Conservation (phyloP, 345 rosid species). For the Syzygium aromaticum region DNA sequence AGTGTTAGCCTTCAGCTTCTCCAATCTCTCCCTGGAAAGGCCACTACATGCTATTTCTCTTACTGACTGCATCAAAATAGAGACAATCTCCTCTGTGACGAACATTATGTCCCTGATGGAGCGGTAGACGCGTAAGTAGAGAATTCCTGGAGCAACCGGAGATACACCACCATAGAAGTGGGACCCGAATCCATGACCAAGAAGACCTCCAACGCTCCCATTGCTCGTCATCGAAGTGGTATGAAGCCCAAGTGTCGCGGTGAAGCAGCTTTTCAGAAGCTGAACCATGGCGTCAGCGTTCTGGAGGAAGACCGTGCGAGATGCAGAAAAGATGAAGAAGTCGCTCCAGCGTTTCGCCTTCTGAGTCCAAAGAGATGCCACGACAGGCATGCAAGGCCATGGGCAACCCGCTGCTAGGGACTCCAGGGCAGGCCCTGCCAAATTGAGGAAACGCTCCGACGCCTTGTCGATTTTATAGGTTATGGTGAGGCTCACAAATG, state of each 20-base stretch:
- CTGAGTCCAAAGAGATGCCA: slow-evolving; percentile 91
- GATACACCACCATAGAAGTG: slow-evolving; percentile 79
- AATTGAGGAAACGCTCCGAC: slow-evolving; percentile 72
- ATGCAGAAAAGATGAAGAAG: slow-evolving; percentile 90
- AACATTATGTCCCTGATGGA: slow-evolving; percentile 64
- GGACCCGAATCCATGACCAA: slow-evolving; percentile 93
- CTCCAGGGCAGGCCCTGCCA: slow-evolving; percentile 86
- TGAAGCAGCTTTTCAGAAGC: slow-evolving; percentile 86
- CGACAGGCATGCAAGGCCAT: slow-evolving; percentile 99
- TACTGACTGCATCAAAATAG: slow-evolving; percentile 74
- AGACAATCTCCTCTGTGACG: slow-evolving; percentile 66
- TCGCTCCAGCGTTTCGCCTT: slow-evolving; percentile 98
- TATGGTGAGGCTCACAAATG: slow-evolving; percentile 92
- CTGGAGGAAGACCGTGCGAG: slow-evolving; percentile 91
- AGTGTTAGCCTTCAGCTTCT: slow-evolving; percentile 42
- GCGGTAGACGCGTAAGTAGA: slow-evolving; percentile 70
- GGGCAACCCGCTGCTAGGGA: slow-evolving; percentile 92
- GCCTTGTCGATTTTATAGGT: slow-evolving; percentile 85
- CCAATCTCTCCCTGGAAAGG: slow-evolving; percentile 34
- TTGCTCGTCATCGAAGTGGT: slow-evolving; percentile 44
- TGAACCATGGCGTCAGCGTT: slow-evolving; percentile 76
- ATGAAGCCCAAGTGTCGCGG: slow-evolving; percentile 66
- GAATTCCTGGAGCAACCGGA: slow-evolving; percentile 94
- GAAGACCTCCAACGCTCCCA: slow-evolving; percentile 90
- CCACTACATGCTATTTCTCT: slow-evolving; percentile 58